Base-by-base conservation (phyloP, 1,139 yeast species). In the Geotrichum histeridarum region DNA sequence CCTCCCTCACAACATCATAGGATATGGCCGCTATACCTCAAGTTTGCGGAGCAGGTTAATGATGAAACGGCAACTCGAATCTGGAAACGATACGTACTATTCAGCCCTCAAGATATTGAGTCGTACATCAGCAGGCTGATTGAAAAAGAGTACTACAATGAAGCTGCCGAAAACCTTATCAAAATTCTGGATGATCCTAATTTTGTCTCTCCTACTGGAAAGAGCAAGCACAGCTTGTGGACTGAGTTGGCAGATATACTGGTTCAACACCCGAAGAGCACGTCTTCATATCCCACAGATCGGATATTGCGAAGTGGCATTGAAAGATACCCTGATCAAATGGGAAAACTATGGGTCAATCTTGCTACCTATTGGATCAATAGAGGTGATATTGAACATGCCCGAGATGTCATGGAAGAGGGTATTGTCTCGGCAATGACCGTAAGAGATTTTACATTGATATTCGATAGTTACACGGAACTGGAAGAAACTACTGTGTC, bases 391-490 rank as follows among this genome's bases (percentile, higher is more conserved):
- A 64, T 69, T 50, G 72, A 72, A 1, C 73, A 74, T 48, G 80
- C 82, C 0, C 70, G 83, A 35, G 75, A 73, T 46, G 70, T 74
- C 17, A 82, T 76, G 61, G 80, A 78, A 53, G 70, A 73, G 42
- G 85, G 83, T 0, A 61, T 75, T 31, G 60, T 66, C 0, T 62
- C 71, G 1, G 80, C 84, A 8, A 59, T 67, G 4, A 80, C 88
- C 0, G 72, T 84, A 1, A 72, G 75, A 37, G 94, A 86, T 59
- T 88, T 89, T 65, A 77, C 84, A 0, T 64, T 73, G 35, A 70
- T 88, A 0, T 90, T 80, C 67, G 88, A 87, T 64, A 72, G 80
- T 4, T 83, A 79, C 63, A 70, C 84, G 2, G 84, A 83, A 59
- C 78, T 81, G 64, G 84, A 83, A 64, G 93, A 86, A 60, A 63